Evolutionary conservation across 257 asterid species (phyloP), one percentile per base, ranked within the genome.

Genomic region (Rauvolfia tetraphylla): DNA sequence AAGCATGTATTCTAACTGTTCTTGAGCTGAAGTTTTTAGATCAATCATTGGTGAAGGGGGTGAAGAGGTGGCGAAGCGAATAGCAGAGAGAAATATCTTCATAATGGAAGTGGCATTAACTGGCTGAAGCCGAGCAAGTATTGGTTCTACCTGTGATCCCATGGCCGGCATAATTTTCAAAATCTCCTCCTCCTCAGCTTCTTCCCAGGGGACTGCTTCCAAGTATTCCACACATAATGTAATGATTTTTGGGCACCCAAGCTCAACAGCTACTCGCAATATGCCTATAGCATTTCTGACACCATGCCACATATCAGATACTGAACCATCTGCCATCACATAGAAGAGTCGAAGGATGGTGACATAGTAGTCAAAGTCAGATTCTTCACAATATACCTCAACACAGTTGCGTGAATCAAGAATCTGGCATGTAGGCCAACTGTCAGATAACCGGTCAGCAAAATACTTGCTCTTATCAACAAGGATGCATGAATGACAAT

Each of bases 151-250:
- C 75, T 80, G 84, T 51, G 96, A 67, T 41, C 97, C 97, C 96
- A 93, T 80, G 78, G 75, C 39, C 0, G 98, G 98, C 68, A 92
- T 81, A 23, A 81, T 81, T 83, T 88, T 88, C 75, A 92, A 79
- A n/a, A 93, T 88, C 79, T 93, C 97, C 59, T 95, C 99, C 70
- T 95, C 98, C 80, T 95, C 98, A 0, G 96, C 76, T 82, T 95
- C 99, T 81, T 92, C 98, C 98, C 98, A 95, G 7, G 97, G 96
- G 63, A 91, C 93, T 4, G 98, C 96, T 89, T 95, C 98, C 88
- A 95, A 80, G 80, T 87, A 95, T 73, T 76, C 86, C 7, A 87
- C 95, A 82, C 98, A 95, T 1, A 87, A 77, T 13, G 93, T 76
- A 69, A 87, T 82, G 74, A 95, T 85, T 72, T 86, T 82, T 17